Evolutionary conservation across 345 rosid genomes (phyloP).

Genomic region (Nasturtium officinale): DNA sequence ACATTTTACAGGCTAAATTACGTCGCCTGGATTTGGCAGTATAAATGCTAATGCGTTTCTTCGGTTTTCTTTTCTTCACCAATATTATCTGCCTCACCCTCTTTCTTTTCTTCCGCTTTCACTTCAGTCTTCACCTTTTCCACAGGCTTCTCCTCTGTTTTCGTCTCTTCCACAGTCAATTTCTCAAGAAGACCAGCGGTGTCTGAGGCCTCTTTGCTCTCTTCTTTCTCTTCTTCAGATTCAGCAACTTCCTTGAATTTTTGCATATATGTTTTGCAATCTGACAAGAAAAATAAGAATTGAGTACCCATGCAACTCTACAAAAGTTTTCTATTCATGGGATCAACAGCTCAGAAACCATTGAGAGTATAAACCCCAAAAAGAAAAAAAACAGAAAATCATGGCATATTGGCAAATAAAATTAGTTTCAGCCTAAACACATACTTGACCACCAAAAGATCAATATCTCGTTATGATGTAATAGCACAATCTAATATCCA

Average conservation of each 20-base stretch:
- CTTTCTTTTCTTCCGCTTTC: constrained; percentile 47
- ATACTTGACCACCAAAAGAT: constrained; percentile 2
- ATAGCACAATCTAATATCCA: background rate
- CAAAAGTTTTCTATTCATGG: background rate
- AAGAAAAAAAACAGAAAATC: background rate
- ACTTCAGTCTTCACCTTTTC: constrained; percentile 45
- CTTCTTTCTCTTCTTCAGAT: constrained; percentile 61
- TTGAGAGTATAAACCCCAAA: background rate
- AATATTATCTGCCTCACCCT: constrained; percentile 36
- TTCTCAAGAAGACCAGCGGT: constrained; percentile 75
- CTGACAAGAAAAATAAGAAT: constrained; percentile 44
- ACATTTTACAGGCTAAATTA: constrained; percentile 29
- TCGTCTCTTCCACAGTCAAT: constrained; percentile 68
- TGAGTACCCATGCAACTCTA: constrained; percentile 1
- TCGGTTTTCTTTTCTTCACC: constrained; percentile 56
- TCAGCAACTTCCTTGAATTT: constrained; percentile 72
- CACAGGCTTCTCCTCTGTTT: constrained; percentile 50
- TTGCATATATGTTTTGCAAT: constrained; percentile 87
- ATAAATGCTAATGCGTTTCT: constrained; percentile 36
- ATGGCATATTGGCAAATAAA: background rate
- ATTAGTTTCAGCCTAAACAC: background rate
- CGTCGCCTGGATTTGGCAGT: constrained; percentile 30
- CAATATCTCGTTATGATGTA: background rate
- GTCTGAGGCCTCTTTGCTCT: constrained; percentile 68
- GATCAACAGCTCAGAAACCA: constrained; percentile 1